Base-by-base conservation (phyloP, 768 basidiomycete species). In the Tephrocybe sp. region DNA sequence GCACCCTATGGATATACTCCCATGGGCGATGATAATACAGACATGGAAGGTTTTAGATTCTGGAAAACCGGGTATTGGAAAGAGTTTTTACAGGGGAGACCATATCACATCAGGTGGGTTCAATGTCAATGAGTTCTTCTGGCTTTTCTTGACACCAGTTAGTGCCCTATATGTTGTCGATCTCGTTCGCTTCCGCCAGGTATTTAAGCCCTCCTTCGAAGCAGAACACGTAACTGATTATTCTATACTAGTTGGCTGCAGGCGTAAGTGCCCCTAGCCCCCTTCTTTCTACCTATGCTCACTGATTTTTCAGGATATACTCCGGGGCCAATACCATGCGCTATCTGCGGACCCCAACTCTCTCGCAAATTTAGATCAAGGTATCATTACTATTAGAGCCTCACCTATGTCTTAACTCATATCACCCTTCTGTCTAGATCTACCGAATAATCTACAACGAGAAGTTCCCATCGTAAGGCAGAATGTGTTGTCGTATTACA, bases 1-100 rank as follows among this genome's bases (percentile, higher is more conserved):
- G 91, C 93, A 0, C 94, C 96, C 1, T 98, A 98, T 58, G 94
- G 88, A 0, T 98, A 95, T 61, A 91, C 95, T 0, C 97, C 97
- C 0, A 99, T 99, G 97, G 97, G 97, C 2, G 85, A 96, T 60
- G 92, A 96, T 60, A 90, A 96, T 56, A 68, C 73, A 20, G 97
- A 95, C 26, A 97, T 98, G 88, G 97, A 98, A 65, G 94, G 95
- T 0, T 99, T 94, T 75, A 77, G 97, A 24, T 99, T 99, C 74
- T 99, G 97, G 97, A 98, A 98, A 72, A 89, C 86, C 0, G 97
- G 94, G 0, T 95, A 94, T 61, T 94, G 96, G 97, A 85, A 80
- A 58, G 88, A 98, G 20, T 92, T 90, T 62, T 72, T 98, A 48
- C 73, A 78, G 40, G 95, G 90, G 0, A 73, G 74, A 49, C 90